Base-by-base conservation (phyloP, 441 rosid genomes). In the Syzygium malaccense region DNA sequence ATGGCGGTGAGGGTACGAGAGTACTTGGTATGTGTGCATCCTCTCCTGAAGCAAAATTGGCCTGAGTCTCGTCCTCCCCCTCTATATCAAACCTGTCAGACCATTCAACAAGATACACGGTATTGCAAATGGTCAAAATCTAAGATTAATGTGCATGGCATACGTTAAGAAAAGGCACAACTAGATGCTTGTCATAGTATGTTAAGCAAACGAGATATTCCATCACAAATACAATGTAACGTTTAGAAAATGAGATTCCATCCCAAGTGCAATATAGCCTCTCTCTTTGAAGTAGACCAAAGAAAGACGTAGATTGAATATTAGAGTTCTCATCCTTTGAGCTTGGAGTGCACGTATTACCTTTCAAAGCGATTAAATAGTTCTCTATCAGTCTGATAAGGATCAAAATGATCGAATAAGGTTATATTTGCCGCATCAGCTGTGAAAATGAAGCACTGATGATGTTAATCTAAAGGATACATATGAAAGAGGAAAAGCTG, bases 371-470 rank as follows among this genome's bases (percentile, higher is more conserved):
- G 96, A 89, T 95, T 92, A 88, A 91, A 94, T 5, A 88, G 90
- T 53, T 94, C 93, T 64, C 91, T 89, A 84, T 92, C 89, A 26
- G 92, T 85, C 93, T 95, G 96, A 88, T 75, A 95, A 26, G 93
- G 92, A 92, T 94, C 95, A 91, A 93, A 94, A 89, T 88, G 92
- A 86, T 95, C 98, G 41, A 87, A 90, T 90, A 98, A 91, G 86
- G 97, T 98, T 91, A 98, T 98, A 87, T 95, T 93, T 1, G 94
- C 96, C 20, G 93, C 95, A 92, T 95, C 95, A 91, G 94, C 99
- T 98, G 95, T 87, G 87, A 91, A 84, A 60, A 48, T 30, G 49
- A 23, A 10, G 71, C 41, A 71, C 17, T 12, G 66, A 58, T 41
- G 49, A 55, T 57, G 64, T 25, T 87, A 79, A 87, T 45, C 57